phyloP scores from a whole-genome alignment of 2,329 filamentous ascomycete species.

The Penicillium sp. region DNA sequence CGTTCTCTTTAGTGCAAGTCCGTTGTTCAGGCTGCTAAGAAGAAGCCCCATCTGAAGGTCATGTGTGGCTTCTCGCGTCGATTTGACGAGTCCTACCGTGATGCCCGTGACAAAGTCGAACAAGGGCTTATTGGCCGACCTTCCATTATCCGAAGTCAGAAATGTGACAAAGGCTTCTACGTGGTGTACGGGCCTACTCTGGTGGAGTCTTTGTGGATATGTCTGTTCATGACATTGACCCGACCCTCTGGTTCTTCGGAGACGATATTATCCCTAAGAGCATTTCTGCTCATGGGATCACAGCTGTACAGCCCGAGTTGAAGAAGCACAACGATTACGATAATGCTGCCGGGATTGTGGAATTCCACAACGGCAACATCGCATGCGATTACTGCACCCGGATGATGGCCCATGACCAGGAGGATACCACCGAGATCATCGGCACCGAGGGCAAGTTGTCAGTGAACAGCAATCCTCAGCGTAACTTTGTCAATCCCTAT shows the following conservation, averaged over 20 bases:
- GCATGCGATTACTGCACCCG: conserved; percentile 64
- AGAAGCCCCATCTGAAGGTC: conserved; percentile 61
- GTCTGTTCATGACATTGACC: conserved; percentile 68
- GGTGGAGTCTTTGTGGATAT: conserved; percentile 71
- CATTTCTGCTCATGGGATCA: conserved; percentile 58
- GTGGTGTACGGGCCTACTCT: conserved; percentile 65
- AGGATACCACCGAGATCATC: conserved; percentile 67
- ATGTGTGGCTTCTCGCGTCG: conserved; percentile 68
- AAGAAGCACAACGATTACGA: conserved; percentile 60
- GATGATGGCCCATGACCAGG: conserved; percentile 68
- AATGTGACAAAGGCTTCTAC: conserved; percentile 69
- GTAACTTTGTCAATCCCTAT: conserved; percentile 58
- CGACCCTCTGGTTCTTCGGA: conserved; percentile 64
- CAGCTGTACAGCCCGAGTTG: conserved; percentile 59
- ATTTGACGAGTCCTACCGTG: conserved; percentile 66
- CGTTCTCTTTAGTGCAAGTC: conserved; percentile 51
- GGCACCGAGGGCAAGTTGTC: conserved; percentile 65
- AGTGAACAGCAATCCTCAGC: conserved; percentile 61
- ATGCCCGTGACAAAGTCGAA: conserved; percentile 56
- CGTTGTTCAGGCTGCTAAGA: conserved; percentile 58
- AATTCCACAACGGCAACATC: conserved; percentile 65
- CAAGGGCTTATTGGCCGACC: conserved; percentile 61
- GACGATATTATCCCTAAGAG: conserved; percentile 56
- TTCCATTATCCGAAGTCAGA: conserved; percentile 63
- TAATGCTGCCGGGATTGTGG: conserved; percentile 64